These are phyloP conservation scores for Aspergillus luchuensis DNA, from an alignment of 2,329 filamentous ascomycete species.

Conservation along the genomic window DNA sequence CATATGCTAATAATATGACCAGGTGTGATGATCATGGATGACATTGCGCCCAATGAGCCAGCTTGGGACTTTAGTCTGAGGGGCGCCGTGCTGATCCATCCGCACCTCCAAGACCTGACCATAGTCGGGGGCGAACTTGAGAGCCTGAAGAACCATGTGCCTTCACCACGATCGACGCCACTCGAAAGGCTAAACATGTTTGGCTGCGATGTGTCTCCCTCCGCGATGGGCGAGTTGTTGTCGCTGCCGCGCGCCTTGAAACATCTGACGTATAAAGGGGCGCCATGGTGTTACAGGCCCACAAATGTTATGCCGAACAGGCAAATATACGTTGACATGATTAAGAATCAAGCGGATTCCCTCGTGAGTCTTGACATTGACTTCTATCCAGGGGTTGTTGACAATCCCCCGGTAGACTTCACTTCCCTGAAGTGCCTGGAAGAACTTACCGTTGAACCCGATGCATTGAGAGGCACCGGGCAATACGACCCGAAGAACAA, in stretches of 20 bases:
- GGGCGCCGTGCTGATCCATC: slow-evolving; percentile 7
- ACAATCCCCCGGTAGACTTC: slow-evolving; percentile 3
- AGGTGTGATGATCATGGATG: slow-evolving; percentile 10
- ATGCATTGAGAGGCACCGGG: background rate
- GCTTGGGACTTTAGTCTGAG: slow-evolving; percentile 1
- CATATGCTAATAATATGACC: background rate
- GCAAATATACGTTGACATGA: background rate
- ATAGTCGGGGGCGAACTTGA: background rate
- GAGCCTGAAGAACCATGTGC: background rate
- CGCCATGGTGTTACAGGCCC: background rate
- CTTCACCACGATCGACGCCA: background rate
- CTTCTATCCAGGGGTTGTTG: background rate
- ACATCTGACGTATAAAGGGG: background rate
- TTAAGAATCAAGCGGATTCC: background rate
- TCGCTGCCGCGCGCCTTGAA: background rate
- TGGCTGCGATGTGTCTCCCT: background rate
- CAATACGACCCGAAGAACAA: background rate
- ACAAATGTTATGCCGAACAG: background rate
- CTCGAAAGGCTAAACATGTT: background rate
- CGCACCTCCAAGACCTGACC: slow-evolving; percentile 3
- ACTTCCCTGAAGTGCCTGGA: background rate
- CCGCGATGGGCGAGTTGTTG: background rate
- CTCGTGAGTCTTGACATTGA: slow-evolving; percentile 6
- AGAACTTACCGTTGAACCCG: slow-evolving; percentile 9
- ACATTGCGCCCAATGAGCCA: background rate